Evolutionary conservation across 2,329 filamentous ascomycete genomes (phyloP).

Genomic region (Thermothelomyces thermophilus): DNA sequence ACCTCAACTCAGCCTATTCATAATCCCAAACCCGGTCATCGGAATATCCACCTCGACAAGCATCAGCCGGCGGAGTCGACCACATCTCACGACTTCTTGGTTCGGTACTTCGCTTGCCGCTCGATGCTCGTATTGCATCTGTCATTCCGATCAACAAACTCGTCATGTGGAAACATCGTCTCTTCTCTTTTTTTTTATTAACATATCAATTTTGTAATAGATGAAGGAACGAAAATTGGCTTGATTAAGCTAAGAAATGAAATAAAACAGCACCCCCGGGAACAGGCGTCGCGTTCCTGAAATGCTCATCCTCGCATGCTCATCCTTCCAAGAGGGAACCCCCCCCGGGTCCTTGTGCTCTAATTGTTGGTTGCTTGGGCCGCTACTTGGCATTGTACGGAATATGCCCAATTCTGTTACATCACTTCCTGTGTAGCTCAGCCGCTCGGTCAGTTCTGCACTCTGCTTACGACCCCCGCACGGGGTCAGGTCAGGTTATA

Average conservation of each 20-base stretch:
- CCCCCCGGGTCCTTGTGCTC: too few species aligned
- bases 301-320: background rate
- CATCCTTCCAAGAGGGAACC: background rate
- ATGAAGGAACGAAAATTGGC: background rate
- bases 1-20: constrained; percentile 6
- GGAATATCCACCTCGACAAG: background rate
- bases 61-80: background rate
- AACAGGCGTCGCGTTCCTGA: background rate
- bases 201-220: constrained; percentile 16
- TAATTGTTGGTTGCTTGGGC: too few species aligned
- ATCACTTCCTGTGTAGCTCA: too few species aligned
- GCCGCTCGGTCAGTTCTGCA: too few species aligned
- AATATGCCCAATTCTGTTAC: too few species aligned
- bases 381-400: too few species aligned
- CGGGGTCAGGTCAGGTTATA: too few species aligned
- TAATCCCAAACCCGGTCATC: background rate
- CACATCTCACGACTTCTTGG: background rate
- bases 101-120: background rate
- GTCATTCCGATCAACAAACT: background rate
- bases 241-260: background rate
- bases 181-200: background rate
- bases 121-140: background rate
- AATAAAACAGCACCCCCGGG: background rate
- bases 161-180: background rate
- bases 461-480: too few species aligned